Conservation (phyloP, 1,139 yeast genomes). For the Candida pseudocylindracea region DNA sequence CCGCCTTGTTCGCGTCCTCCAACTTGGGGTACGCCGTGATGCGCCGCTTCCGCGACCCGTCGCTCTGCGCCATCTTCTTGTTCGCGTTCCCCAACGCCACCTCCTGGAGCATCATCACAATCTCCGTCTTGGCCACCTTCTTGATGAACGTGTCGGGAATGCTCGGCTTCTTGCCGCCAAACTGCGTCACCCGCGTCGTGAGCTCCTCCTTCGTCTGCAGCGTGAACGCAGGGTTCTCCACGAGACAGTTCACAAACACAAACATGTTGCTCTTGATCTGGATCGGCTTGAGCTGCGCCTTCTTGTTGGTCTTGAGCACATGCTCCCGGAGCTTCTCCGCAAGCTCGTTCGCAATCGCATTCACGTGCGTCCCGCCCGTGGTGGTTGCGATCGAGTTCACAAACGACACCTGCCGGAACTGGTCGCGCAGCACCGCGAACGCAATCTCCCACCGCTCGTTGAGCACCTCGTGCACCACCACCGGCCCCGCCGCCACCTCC, state of each 20-base stretch:
- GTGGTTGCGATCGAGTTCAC: constrained; percentile 97
- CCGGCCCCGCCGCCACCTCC: constrained; percentile 12
- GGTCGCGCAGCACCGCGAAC: constrained; percentile 80
- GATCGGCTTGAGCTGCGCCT: constrained; percentile 59
- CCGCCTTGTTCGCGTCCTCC: constrained; percentile 94
- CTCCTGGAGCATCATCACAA: constrained; percentile 61
- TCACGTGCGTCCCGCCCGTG: constrained; percentile 91
- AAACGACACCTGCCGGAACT: constrained; percentile 85
- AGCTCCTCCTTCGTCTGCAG: constrained; percentile 95
- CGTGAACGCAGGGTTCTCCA: constrained; percentile 93
- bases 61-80: constrained; percentile 74
- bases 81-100: constrained; percentile 79
- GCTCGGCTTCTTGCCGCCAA: constrained; percentile 59
- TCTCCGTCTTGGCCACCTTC: constrained; percentile 51
- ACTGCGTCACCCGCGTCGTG: constrained; percentile 72
- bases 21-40: constrained; percentile 78
- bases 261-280: constrained; percentile 86
- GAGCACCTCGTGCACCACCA: constrained; percentile 61
- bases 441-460: constrained; percentile 83
- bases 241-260: constrained; percentile 71
- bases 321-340: constrained; percentile 24
- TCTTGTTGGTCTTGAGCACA: constrained; percentile 37
- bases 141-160: constrained; percentile 59
- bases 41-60: constrained; percentile 68
- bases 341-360: constrained; percentile 66